phyloP scores from a whole-genome alignment of 371 early-diverging fungal genomes.

The Actinomucor elegans region DNA sequence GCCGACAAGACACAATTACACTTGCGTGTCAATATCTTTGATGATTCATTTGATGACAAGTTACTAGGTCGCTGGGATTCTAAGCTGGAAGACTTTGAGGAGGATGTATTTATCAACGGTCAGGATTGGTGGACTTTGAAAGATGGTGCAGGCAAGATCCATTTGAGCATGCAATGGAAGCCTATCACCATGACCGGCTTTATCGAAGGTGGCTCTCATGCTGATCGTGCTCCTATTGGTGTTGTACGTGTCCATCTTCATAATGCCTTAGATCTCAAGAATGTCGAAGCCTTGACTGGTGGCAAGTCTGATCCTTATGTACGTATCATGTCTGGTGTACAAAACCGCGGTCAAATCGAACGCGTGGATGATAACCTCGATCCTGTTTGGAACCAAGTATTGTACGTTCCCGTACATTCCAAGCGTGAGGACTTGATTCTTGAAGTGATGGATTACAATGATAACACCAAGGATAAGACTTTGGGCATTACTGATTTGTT shows the following conservation, averaged over 20 bases:
- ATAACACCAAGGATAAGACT: slow-evolving; percentile 63
- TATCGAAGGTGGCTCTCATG: slow-evolving; percentile 41
- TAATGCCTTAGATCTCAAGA: slow-evolving; percentile 74
- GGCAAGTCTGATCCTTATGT: slow-evolving; percentile 90
- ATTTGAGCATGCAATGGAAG: slow-evolving; percentile 56
- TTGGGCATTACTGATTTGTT: slow-evolving; percentile 60
- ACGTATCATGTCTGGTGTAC: slow-evolving; percentile 64
- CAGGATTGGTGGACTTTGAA: slow-evolving; percentile 55
- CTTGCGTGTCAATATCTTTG: slow-evolving; percentile 30
- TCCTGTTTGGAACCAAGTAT: slow-evolving; percentile 83
- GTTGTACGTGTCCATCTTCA: slow-evolving; percentile 77
- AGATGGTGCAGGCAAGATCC: slow-evolving; percentile 51
- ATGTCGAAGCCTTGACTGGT: slow-evolving; percentile 63
- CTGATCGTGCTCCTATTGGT: slow-evolving; percentile 69
- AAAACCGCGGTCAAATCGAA: slow-evolving; percentile 62
- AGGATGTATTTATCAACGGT: slow-evolving; percentile 34
- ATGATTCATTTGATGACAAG: slow-evolving; percentile 31
- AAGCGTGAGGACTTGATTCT: slow-evolving; percentile 69
- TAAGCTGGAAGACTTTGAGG: slow-evolving; percentile 27
- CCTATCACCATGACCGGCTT: slow-evolving; percentile 55
- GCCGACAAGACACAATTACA: slow-evolving; percentile 44
- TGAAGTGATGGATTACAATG: slow-evolving; percentile 82
- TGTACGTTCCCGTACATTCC: slow-evolving; percentile 71
- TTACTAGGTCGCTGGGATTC: slow-evolving; percentile 35
- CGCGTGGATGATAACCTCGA: slow-evolving; percentile 70